Evolutionary conservation across 345 rosid genomes (phyloP).

Genomic region (Bruguiera sexangula): DNA sequence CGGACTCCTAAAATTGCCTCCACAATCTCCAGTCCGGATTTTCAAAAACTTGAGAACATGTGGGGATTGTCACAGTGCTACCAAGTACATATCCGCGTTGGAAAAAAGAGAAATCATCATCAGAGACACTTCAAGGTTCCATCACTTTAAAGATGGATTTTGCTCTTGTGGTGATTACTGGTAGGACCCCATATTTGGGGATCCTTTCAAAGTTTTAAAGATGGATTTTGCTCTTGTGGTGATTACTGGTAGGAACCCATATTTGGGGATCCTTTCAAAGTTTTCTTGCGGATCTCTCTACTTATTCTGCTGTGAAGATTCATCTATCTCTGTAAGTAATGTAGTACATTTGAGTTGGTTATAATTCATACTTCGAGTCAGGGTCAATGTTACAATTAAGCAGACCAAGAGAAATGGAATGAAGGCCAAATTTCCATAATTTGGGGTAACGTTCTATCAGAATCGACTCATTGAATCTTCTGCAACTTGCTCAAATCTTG

Average conservation of each 20-base stretch:
- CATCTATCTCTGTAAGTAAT: no score
- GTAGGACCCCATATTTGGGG: constrained; percentile 24
- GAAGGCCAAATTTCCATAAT: neutral
- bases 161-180: constrained; percentile 91
- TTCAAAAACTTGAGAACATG: constrained; percentile 88
- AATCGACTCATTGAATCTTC: no score
- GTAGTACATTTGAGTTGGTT: no score
- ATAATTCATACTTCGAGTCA: no score
- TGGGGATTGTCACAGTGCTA: constrained; percentile 75
- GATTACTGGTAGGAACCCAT: constrained; percentile 57
- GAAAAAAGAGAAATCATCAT: constrained; percentile 68
- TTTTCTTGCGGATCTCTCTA: neutral
- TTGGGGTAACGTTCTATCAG: neutral
- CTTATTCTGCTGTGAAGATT: neutral
- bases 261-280: neutral
- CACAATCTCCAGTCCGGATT: constrained; percentile 45
- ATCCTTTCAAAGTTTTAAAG: no score
- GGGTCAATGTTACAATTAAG: neutral
- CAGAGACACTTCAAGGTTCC: constrained; percentile 77
- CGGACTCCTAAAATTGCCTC: constrained; percentile 59
- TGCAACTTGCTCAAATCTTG: no score
- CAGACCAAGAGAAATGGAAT: neutral
- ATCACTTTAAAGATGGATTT: constrained; percentile 70
- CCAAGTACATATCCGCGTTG: constrained; percentile 58
- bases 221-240: constrained; percentile 81